phyloP scores from a whole-genome alignment of 2,329 filamentous ascomycete species.

The Penicillium oxalicum region DNA sequence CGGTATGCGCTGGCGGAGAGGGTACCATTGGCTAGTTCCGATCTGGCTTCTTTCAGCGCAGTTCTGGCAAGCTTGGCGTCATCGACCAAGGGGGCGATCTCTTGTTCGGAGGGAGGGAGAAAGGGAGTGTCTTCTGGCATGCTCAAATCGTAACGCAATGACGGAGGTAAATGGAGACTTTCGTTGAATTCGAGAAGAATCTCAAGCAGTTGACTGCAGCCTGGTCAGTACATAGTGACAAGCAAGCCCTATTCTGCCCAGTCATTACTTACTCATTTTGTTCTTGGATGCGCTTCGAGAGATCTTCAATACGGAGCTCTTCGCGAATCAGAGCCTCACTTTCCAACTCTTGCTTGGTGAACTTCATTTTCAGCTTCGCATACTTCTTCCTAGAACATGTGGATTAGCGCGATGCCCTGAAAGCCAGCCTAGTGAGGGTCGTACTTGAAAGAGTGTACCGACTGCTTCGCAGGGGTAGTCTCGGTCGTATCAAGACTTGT shows the following conservation, averaged over 20 bases:
- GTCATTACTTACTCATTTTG: constrained; percentile 73
- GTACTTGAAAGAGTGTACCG: constrained; percentile 63
- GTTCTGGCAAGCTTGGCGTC: constrained; percentile 30
- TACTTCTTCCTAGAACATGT: constrained; percentile 68
- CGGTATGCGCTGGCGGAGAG: constrained; percentile 34
- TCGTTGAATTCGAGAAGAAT: constrained; percentile 86
- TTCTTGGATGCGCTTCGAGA: constrained; percentile 75
- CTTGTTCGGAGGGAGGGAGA: constrained; percentile 43
- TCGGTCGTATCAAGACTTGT: constrained; percentile 29
- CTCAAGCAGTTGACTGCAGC: constrained; percentile 72
- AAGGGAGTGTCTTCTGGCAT: constrained; percentile 40
- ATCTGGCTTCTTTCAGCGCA: constrained; percentile 36
- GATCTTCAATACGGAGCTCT: constrained; percentile 73
- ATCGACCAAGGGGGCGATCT: constrained; percentile 28
- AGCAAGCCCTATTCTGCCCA: neutral
- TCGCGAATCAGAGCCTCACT: constrained; percentile 59
- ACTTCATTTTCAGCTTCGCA: constrained; percentile 74
- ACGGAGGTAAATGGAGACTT: constrained; percentile 66
- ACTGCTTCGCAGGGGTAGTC: constrained; percentile 44
- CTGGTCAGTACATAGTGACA: constrained; percentile 7
- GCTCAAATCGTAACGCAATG: constrained; percentile 68
- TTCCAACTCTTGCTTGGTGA: constrained; percentile 69
- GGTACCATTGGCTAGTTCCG: constrained; percentile 31
- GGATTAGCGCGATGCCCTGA: constrained; percentile 11
- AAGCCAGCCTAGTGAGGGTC: constrained; percentile 6